Percentiles rank a stretch among this genome's conserved stretches.
Evolutionary conservation across 371 early-diverging fungal species (phyloP).

Genomic region (Rhizopus delemar): DNA sequence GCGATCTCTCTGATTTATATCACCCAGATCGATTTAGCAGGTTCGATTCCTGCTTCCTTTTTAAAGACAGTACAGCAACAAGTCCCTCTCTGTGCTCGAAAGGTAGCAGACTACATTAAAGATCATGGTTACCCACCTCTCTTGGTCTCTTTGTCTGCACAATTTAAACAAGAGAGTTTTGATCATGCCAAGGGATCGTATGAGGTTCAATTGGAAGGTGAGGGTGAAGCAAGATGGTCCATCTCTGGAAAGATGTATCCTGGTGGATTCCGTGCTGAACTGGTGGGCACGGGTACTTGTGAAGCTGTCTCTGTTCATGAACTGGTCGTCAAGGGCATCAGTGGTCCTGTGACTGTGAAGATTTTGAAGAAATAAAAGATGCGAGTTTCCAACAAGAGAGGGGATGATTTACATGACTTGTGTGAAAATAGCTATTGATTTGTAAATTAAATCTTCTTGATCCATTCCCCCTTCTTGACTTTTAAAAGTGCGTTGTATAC

Average conservation of each 20-base stretch:
- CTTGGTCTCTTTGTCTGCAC: slow-evolving; percentile 11
- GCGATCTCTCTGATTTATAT: slow-evolving; percentile 39
- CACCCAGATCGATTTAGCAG: slow-evolving; percentile 48
- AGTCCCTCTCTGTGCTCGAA: slow-evolving; percentile 48
- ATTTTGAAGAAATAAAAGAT: slow-evolving; percentile 14
- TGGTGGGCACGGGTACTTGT: slow-evolving; percentile 16
- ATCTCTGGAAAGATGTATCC: slow-evolving; percentile 42
- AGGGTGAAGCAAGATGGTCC: slow-evolving; percentile 23
- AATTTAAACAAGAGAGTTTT: slow-evolving; percentile 35
- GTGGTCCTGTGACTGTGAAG: slow-evolving; percentile 29
- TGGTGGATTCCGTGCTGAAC: slow-evolving; percentile 37
- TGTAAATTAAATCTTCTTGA: too few species aligned
- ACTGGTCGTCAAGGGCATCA: slow-evolving; percentile 16
- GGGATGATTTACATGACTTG: too few species aligned
- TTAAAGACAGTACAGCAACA: slow-evolving; percentile 42
- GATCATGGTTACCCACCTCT: slow-evolving; percentile 40
- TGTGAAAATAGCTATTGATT: too few species aligned
- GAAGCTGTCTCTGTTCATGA: slow-evolving; percentile 17
- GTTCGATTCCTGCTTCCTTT: slow-evolving; percentile 45
- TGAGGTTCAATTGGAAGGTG: slow-evolving; percentile 21
- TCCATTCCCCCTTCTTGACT: too few species aligned
- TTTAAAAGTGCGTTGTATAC: too few species aligned
- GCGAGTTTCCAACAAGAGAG: neutral
- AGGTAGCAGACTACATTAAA: slow-evolving; percentile 39
- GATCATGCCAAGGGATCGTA: slow-evolving; percentile 32